Percentiles rank a stretch among this genome's conserved stretches.
phyloP scores from a whole-genome alignment of 805 yeast genomes.

The Wickerhamiella shivajii region DNA sequence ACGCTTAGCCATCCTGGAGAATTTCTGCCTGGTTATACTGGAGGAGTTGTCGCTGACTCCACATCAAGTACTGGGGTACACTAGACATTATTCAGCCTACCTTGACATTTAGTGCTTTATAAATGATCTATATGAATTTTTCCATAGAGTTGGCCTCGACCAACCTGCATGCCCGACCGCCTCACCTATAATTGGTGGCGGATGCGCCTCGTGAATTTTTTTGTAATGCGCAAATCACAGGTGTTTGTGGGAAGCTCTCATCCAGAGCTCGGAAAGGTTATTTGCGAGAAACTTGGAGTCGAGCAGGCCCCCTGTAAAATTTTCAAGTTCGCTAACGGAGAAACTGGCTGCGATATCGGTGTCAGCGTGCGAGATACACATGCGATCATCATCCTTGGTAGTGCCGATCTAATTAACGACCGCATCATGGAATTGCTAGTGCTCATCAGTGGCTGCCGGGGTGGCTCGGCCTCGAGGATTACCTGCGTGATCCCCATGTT shows the following conservation, averaged over 20 bases:
- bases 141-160: too few relatives aligned
- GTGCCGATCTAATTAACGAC: slow-evolving; percentile 76
- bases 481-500: slow-evolving; percentile 96
- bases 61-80: too few relatives aligned
- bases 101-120: too few relatives aligned
- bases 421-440: slow-evolving; percentile 93
- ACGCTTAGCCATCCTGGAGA: too few relatives aligned
- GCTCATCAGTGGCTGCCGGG: slow-evolving; percentile 86
- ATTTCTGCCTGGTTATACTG: too few relatives aligned
- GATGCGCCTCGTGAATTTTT: too few relatives aligned
- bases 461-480: slow-evolving; percentile 95
- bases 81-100: too few relatives aligned
- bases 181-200: too few relatives aligned
- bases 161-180: too few relatives aligned
- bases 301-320: slow-evolving; percentile 87
- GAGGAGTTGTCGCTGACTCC: too few relatives aligned
- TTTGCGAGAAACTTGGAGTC: slow-evolving; percentile 82
- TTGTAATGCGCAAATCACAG: slow-evolving; percentile 86
- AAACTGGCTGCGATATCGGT: slow-evolving; percentile 90
- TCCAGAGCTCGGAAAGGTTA: slow-evolving; percentile 81
- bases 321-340: slow-evolving; percentile 92
- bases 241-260: slow-evolving; percentile 94
- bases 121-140: too few relatives aligned
- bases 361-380: slow-evolving; percentile 94
- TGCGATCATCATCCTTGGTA: slow-evolving; percentile 83